Percentiles rank a stretch among this genome's conserved stretches.
phyloP scores from a whole-genome alignment of 176 grass and related monocot genomes.

The Otatea glauca region DNA sequence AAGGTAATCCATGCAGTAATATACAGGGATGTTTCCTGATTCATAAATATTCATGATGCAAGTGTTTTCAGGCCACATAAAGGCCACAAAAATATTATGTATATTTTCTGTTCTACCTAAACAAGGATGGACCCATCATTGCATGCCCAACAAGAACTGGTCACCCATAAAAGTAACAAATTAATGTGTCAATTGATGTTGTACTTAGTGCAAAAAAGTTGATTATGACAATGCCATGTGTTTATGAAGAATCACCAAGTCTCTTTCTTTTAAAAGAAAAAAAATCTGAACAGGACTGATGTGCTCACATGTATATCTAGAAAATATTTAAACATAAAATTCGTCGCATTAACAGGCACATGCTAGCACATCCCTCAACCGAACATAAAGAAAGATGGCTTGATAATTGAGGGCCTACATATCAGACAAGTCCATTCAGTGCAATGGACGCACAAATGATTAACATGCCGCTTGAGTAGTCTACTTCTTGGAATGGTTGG shows the following conservation, averaged over 20 bases:
- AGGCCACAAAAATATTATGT: neutral
- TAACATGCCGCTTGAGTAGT: neutral
- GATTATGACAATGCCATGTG: neutral
- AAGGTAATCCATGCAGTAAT: constrained; percentile 3
- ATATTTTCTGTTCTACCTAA: constrained; percentile 8
- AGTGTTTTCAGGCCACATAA: neutral
- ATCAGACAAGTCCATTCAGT: neutral
- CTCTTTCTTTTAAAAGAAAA: neutral
- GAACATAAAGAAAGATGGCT: neutral
- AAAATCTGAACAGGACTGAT: neutral
- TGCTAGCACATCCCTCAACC: constrained; percentile 19
- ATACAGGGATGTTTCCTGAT: neutral
- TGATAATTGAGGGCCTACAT: neutral
- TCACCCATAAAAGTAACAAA: constrained; percentile 12
- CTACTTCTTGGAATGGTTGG: neutral
- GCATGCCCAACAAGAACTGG: neutral
- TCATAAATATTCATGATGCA: constrained; percentile 19
- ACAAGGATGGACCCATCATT: neutral
- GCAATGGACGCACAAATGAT: constrained; percentile 3
- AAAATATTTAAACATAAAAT: constrained; percentile 1
- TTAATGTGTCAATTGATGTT: neutral
- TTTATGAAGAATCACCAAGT: constrained; percentile 1
- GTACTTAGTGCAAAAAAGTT: neutral
- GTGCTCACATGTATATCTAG: neutral
- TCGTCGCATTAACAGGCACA: neutral